Conservation (phyloP, 2,329 filamentous ascomycete species). For the Cladorrhinum sp. region DNA sequence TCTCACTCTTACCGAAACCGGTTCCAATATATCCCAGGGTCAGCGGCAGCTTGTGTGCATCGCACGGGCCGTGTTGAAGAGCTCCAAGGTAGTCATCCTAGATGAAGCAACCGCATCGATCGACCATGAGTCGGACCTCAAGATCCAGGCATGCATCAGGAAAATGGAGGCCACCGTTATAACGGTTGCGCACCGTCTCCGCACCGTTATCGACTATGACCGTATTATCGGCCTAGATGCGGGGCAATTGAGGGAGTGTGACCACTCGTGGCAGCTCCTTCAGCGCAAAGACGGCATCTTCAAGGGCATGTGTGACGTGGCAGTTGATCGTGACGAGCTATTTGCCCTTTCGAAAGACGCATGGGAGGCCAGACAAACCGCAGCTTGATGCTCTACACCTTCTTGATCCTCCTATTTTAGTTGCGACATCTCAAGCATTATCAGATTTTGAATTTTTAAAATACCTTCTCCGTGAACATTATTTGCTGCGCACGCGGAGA, state of each 20-base stretch:
- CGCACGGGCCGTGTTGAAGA: constrained; percentile 13
- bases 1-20: constrained; percentile 10
- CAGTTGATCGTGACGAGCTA: constrained; percentile 12
- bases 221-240: constrained; percentile 10
- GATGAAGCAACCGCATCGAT: constrained; percentile 19
- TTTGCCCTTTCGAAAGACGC: constrained; percentile 16
- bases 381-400: constrained; percentile 9
- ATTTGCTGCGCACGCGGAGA: too few relatives aligned
- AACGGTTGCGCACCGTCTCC: constrained; percentile 24
- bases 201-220: constrained; percentile 25
- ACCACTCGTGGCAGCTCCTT: constrained; percentile 14
- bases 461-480: too few relatives aligned
- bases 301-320: constrained; percentile 15
- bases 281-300: constrained; percentile 13
- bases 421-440: background rate
- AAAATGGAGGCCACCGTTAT: constrained; percentile 20
- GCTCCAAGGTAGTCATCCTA: constrained; percentile 12
- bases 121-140: constrained; percentile 20
- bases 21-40: constrained; percentile 17
- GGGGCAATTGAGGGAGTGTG: constrained; percentile 12
- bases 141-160: constrained; percentile 19
- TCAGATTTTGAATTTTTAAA: background rate
- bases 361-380: constrained; percentile 12
- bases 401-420: background rate
- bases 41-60: constrained; percentile 18